These are phyloP conservation scores for Cystobasidium sp. DNA, from an alignment of 1,284 basidiomycete genomes.

Conservation along the genomic window DNA sequence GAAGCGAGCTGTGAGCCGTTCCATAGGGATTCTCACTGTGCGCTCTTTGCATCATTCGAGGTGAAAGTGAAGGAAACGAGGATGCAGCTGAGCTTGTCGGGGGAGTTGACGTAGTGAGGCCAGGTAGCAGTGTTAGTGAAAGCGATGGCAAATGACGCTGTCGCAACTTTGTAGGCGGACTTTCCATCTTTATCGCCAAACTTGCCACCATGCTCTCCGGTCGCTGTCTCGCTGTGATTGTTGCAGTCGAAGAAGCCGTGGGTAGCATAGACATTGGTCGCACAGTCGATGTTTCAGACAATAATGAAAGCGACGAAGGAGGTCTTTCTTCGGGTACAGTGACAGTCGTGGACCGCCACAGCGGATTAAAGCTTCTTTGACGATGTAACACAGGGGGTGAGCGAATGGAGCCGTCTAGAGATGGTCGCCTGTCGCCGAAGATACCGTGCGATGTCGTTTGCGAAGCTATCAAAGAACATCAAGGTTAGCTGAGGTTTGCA, in stretches of 20 bases:
- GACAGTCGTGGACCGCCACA: neutral
- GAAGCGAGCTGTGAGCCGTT: neutral
- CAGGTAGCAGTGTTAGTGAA: constrained; percentile 12
- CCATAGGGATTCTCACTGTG: constrained; percentile 9
- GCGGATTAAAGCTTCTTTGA: constrained; percentile 32
- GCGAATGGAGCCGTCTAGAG: constrained; percentile 2
- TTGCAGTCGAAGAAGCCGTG: neutral
- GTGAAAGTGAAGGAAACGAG: neutral
- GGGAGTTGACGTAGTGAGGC: neutral
- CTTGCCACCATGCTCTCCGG: neutral
- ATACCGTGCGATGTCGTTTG: too few relatives aligned
- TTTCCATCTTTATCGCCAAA: neutral
- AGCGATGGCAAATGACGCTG: constrained; percentile 18
- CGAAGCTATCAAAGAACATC: neutral
- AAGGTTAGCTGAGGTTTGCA: neutral
- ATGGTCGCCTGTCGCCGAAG: neutral
- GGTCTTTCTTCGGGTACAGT: constrained; percentile 31
- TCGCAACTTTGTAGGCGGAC: constrained; percentile 19
- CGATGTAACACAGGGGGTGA: constrained; percentile 11
- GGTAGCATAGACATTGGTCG: constrained; percentile 26
- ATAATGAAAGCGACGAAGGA: constrained; percentile 29
- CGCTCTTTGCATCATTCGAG: constrained; percentile 7
- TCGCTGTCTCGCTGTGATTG: neutral
- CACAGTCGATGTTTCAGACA: constrained; percentile 42
- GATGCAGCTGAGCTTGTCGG: neutral